Evolutionary conservation across 495 filamentous ascomycete species (phyloP).

Genomic region (Copromyces sp.): DNA sequence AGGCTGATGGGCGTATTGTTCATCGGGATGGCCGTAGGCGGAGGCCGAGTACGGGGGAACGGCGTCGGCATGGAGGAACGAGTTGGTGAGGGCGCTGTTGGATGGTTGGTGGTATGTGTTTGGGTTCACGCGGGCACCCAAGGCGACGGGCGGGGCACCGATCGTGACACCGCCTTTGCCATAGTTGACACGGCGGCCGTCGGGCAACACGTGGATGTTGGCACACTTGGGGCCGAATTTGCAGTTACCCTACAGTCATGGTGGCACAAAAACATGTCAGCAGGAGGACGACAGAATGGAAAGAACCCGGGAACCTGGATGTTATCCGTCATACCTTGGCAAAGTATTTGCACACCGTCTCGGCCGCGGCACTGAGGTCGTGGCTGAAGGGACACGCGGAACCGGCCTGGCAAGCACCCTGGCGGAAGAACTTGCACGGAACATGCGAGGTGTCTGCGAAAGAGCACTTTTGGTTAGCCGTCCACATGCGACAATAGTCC

Average conservation of each 20-base stretch:
- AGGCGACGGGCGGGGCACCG: slow-evolving; percentile 40
- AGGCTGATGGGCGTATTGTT: slow-evolving; percentile 32
- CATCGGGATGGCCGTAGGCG: slow-evolving; percentile 33
- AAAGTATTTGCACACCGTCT: slow-evolving; percentile 95
- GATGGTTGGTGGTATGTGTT: slow-evolving; percentile 36
- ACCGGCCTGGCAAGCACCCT: slow-evolving; percentile 93
- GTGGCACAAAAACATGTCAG: slow-evolving; percentile 25
- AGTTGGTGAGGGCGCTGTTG: slow-evolving; percentile 74
- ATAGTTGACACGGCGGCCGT: slow-evolving; percentile 83
- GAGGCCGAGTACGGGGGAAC: slow-evolving; percentile 27
- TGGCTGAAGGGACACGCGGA: slow-evolving; percentile 94
- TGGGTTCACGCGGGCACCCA: slow-evolving; percentile 65
- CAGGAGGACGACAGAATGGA: slow-evolving; percentile 4
- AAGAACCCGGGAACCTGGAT: not conserved
- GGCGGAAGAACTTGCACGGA: slow-evolving; percentile 97
- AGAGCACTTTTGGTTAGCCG: not conserved
- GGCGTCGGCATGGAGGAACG: slow-evolving; percentile 63
- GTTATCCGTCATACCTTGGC: slow-evolving; percentile 56
- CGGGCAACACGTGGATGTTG: slow-evolving; percentile 86
- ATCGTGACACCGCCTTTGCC: slow-evolving; percentile 45
- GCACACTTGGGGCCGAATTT: slow-evolving; percentile 98
- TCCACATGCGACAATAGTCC: not conserved
- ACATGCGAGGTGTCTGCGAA: slow-evolving; percentile 86
- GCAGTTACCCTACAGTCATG: slow-evolving; percentile 71
- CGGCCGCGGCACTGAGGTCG: slow-evolving; percentile 65